A percentile compares a stretch with the other conserved stretches of the same genome.
These are phyloP conservation scores for Eutrema heterophyllum DNA, from an alignment of 345 rosid genomes.

Conservation along the genomic window DNA sequence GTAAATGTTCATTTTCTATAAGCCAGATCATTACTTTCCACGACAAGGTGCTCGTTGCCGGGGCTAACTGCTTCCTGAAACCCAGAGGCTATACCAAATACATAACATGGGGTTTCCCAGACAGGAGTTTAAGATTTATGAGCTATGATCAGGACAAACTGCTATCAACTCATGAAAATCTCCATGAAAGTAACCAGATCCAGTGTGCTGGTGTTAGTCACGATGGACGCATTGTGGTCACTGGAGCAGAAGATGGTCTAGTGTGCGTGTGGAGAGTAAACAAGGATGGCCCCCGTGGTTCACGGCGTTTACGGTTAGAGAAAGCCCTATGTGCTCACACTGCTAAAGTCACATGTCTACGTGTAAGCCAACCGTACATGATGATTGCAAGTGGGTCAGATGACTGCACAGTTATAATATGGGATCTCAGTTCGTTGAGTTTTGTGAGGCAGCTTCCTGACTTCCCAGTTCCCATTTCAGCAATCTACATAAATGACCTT, in stretches of 20 bases:
- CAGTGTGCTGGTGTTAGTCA: slow-evolving; percentile 87
- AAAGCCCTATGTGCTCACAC: slow-evolving; percentile 88
- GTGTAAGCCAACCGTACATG: slow-evolving; percentile 97
- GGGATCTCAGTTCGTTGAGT: slow-evolving; percentile 91
- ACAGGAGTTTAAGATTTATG: slow-evolving; percentile 91
- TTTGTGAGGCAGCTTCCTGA: slow-evolving; percentile 88
- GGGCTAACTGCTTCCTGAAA: slow-evolving; percentile 72
- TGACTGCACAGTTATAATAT: slow-evolving; percentile 86
- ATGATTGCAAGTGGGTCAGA: slow-evolving; percentile 92
- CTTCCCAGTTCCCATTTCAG: slow-evolving; percentile 84
- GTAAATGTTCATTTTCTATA: slow-evolving; percentile 67
- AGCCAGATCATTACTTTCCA: slow-evolving; percentile 70
- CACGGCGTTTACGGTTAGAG: slow-evolving; percentile 56
- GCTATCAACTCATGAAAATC: slow-evolving; percentile 93
- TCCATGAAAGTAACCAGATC: slow-evolving; percentile 89
- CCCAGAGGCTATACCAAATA: slow-evolving; percentile 86
- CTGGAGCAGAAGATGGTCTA: slow-evolving; percentile 93
- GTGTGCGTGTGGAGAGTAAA: slow-evolving; percentile 86
- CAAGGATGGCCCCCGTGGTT: slow-evolving; percentile 57
- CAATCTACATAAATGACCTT: slow-evolving; percentile 85
- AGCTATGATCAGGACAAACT: slow-evolving; percentile 97
- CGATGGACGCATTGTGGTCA: slow-evolving; percentile 85
- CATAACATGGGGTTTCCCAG: slow-evolving; percentile 96
- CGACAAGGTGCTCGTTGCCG: slow-evolving; percentile 81
- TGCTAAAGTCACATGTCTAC: slow-evolving; percentile 76